Conservation (phyloP, 108 stramenopile genomes). For the Asterionellopsis glacialis region DNA sequence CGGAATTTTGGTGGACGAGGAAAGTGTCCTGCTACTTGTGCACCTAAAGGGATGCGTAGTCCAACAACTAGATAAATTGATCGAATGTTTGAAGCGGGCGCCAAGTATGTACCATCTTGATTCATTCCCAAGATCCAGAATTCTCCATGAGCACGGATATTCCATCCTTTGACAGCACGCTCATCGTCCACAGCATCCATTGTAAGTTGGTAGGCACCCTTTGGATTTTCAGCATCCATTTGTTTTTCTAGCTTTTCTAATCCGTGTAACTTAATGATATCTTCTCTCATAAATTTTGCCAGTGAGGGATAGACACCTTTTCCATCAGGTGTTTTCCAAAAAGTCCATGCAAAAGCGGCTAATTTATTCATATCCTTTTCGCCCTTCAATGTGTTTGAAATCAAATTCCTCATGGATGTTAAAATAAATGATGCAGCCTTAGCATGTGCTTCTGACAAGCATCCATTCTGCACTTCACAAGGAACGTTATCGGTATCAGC, state of each 20-base stretch:
- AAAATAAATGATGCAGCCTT: slow-evolving; percentile 10
- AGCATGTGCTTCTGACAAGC: slow-evolving; percentile 1
- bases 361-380: slow-evolving; percentile 3
- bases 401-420: slow-evolving; percentile 1
- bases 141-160: slow-evolving; percentile 1
- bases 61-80: slow-evolving; percentile 1
- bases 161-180: slow-evolving; percentile 3
- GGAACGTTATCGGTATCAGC: not conserved
- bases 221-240: slow-evolving; percentile 5
- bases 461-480: not conserved
- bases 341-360: slow-evolving; percentile 4
- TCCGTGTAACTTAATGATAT: not conserved
- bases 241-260: slow-evolving; percentile 8
- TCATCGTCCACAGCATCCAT: not conserved
- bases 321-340: slow-evolving; percentile 7
- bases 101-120: slow-evolving; percentile 3
- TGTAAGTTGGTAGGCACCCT: slow-evolving; percentile 1
- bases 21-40: not conserved
- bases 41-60: slow-evolving; percentile 1
- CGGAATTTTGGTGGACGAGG: slow-evolving; percentile 12
- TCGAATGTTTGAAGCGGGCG: slow-evolving; percentile 2
- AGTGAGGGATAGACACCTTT: slow-evolving; percentile 10
- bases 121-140: slow-evolving; percentile 6
- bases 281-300: not conserved
- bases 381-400: slow-evolving; percentile 1